A percentile compares a stretch with the other conserved stretches of the same genome.
These are phyloP conservation scores for Arabidopsis thaliana DNA, from an alignment of 345 rosid species.

Conservation along the genomic window TAIR10.1 NC_003076.8:16449501-16450000, in stretches of 20 bases:
- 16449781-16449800: conserved; percentile 32
- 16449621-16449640: conserved; percentile 52
- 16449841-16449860: conserved; percentile 75
- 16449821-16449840: conserved; percentile 74
- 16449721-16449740: neutral
- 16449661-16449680: neutral
- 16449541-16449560: neutral
- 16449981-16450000: conserved; percentile 53
- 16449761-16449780: conserved; percentile 35
- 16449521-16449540: neutral
- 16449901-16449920: conserved; percentile 61
- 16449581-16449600: conserved; percentile 48
- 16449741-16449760: conserved; percentile 1
- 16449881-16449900: conserved; percentile 54
- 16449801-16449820: conserved; percentile 35
- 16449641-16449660: conserved; percentile 68
- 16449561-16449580: neutral
- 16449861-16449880: conserved; percentile 64
- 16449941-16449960: conserved; percentile 49
- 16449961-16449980: conserved; percentile 50
- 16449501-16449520: conserved; percentile 67
- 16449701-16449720: neutral
- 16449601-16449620: conserved; percentile 64
- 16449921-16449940: conserved; percentile 81
- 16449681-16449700: neutral